Base-by-base conservation (phyloP, 2,329 filamentous ascomycete species). In the Pyrenophora tritici-repentis region DNA sequence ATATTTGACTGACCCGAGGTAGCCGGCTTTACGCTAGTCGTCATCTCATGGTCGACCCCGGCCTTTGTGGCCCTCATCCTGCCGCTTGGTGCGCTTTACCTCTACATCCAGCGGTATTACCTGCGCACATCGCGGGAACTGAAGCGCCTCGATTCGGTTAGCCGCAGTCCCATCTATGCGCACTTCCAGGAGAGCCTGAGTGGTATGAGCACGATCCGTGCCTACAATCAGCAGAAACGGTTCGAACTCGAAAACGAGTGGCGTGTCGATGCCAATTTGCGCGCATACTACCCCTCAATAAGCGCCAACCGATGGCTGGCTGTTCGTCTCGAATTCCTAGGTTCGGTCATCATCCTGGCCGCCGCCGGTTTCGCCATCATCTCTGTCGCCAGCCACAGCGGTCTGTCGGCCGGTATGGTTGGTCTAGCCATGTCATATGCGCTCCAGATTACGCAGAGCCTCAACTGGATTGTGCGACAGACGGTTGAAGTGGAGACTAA, bases 401-500 rank as follows among this genome's bases (percentile, higher is more conserved):
- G 73, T 0, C 75, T 95, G 33, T 84, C 81, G 17, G 78, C 86
- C 6, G 94, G 94, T 51, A 79, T 86, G 75, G 92, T 97, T 44
- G 95, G 95, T 79, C 80, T 99, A 67, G 86, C 90, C 58, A 96
- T 99, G 91, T 96, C 93, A 39, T 97, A 97, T 76, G 94, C 92
- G 33, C 83, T 99, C 58, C 91, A 97, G 77, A 97, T 99, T 69
- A 99, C 94, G 1, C 90, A 93, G 62, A 96, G 92, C 31, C 83
- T 99, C 67, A 99, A 97, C 79, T 99, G 94, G 94, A 97, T 99
- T 68, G 94, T 99, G 43, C 86, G 95, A 52, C 94, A 99, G 76
- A 97, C 92, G 0, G 94, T 99, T 29, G 95, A 99, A 75, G 94
- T 99, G n/a, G 95, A 99, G 80, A 97, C 93, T n/a, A 99, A 99